Conservation (phyloP, 192 early-diverging fungal genomes). For the Paraglomus occultum region DNA sequence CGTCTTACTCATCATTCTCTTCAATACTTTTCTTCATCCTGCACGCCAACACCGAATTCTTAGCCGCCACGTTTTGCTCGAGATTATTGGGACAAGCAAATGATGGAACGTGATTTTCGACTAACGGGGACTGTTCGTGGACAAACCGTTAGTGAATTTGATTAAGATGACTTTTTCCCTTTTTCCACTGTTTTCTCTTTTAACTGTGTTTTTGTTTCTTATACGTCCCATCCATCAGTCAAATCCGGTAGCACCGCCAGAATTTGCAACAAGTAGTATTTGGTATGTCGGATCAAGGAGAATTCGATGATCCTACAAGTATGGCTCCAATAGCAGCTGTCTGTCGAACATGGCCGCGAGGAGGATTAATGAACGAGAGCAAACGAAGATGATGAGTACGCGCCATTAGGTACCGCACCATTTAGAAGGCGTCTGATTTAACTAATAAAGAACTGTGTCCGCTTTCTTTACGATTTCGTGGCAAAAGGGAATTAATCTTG, state of each 20-base stretch:
- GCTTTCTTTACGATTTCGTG: no score
- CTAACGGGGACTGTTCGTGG: constrained; percentile 69
- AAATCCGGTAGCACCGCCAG: constrained; percentile 49
- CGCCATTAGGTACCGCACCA: no score
- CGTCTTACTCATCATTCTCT: neutral
- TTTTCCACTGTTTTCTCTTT: constrained; percentile 5
- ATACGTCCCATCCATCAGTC: constrained; percentile 23
- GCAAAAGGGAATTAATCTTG: no score
- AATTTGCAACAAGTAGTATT: constrained; percentile 68
- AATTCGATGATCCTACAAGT: no score
- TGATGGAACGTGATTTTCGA: constrained; percentile 76
- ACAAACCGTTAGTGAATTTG: constrained; percentile 50
- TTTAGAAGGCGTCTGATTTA: no score
- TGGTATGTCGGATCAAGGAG: constrained; percentile 40
- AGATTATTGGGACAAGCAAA: constrained; percentile 74
- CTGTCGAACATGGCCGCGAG: no score
- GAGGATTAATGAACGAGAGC: no score
- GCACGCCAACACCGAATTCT: neutral
- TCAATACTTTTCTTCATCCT: no score
- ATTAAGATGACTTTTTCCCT: neutral
- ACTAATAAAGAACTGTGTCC: no score
- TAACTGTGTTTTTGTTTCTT: neutral
- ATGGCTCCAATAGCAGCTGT: no score
- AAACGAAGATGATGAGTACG: no score
- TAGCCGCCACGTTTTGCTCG: constrained; percentile 63